phyloP scores from a whole-genome alignment of 805 yeast genomes.

The Wickerhamiella australiensis region DNA sequence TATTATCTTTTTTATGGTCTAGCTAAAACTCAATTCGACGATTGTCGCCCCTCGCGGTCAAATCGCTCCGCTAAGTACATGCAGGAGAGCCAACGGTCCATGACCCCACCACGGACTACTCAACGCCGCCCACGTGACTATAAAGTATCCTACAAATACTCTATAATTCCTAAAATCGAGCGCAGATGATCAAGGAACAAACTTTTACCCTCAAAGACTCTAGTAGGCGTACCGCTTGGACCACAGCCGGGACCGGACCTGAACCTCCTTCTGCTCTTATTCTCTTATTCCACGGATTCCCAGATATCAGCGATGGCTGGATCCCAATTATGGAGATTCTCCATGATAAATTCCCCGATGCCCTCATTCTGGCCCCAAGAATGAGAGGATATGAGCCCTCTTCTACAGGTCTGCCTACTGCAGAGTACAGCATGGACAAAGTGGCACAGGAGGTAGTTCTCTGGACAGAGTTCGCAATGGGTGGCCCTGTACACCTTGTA shows the following conservation, averaged over 20 bases:
- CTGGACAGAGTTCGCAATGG: conserved; percentile 15
- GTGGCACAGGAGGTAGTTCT: conserved; percentile 18
- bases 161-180: background rate
- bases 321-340: conserved; percentile 15
- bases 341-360: conserved; percentile 13
- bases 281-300: conserved; percentile 24
- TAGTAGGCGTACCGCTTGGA: background rate
- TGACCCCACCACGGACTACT: background rate
- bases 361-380: conserved; percentile 21
- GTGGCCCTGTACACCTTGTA: conserved; percentile 20
- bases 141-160: background rate
- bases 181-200: background rate
- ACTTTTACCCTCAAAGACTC: background rate
- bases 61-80: too few species aligned
- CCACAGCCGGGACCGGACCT: background rate
- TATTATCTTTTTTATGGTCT: too few species aligned
- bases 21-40: too few species aligned
- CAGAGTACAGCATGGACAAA: conserved; percentile 13
- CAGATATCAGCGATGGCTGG: conserved; percentile 22
- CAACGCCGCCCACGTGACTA: background rate
- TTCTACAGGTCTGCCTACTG: conserved; percentile 14
- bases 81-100: background rate
- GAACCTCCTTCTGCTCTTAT: conserved; percentile 13
- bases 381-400: conserved; percentile 23
- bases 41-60: too few species aligned